These are phyloP conservation scores for Pseudohyphozyma bogoriensis DNA, from an alignment of 768 basidiomycete species.

Conservation along the genomic window DNA sequence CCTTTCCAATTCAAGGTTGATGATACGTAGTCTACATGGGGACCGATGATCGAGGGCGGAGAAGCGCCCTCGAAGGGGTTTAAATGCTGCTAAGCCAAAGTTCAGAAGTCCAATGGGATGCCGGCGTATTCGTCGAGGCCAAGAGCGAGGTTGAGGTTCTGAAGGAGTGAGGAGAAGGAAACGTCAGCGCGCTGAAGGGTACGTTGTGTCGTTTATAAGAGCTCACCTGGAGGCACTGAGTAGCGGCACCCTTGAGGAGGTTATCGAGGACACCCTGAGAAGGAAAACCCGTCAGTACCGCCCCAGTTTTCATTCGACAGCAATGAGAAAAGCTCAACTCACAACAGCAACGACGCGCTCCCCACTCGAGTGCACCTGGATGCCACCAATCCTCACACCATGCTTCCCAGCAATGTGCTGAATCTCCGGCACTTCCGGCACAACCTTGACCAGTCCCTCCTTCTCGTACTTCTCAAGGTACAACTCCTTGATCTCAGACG, in stretches of 20 bases:
- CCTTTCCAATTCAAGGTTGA: background rate
- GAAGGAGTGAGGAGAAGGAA: background rate
- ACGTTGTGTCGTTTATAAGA: background rate
- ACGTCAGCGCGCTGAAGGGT: background rate
- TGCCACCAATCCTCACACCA: constrained; percentile 81
- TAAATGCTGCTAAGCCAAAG: background rate
- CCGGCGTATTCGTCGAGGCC: constrained; percentile 78
- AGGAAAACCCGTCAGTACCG: background rate
- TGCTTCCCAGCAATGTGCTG: constrained; percentile 68
- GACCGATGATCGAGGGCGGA: background rate
- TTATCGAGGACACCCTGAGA: constrained; percentile 85
- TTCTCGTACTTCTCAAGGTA: constrained; percentile 67
- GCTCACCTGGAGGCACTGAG: constrained; percentile 89
- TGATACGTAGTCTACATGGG: background rate
- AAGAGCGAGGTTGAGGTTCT: constrained; percentile 84
- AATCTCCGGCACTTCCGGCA: constrained; percentile 61
- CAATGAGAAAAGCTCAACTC: constrained; percentile 36
- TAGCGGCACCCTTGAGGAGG: constrained; percentile 92
- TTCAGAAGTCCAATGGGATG: constrained; percentile 46
- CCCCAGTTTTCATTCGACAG: background rate
- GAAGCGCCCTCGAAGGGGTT: background rate
- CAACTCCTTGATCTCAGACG: constrained; percentile 58
- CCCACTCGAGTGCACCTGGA: constrained; percentile 81
- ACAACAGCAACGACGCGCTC: constrained; percentile 91
- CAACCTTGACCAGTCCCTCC: constrained; percentile 62